Evolutionary conservation across 2,329 filamentous ascomycete genomes (phyloP).

Genomic region (Xylariales sp.): DNA sequence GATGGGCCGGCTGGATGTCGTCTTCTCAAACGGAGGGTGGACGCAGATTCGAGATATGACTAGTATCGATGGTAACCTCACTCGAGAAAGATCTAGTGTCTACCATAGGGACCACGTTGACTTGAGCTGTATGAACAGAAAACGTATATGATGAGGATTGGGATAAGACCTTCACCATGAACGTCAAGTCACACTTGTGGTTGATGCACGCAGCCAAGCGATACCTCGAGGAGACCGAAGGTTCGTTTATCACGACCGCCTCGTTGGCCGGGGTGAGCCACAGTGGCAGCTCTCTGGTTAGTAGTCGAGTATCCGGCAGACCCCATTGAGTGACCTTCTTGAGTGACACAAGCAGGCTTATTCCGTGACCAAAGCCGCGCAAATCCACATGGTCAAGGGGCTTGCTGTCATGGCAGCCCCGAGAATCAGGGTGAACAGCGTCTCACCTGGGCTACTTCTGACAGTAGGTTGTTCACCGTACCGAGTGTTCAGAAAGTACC

Average conservation of each 20-base stretch:
- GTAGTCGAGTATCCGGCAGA: slow-evolving; percentile 12
- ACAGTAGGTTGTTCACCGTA: slow-evolving; percentile 39
- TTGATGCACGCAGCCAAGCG: slow-evolving; percentile 51
- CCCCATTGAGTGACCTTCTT: too few species aligned
- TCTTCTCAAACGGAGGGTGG: slow-evolving; percentile 70
- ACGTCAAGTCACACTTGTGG: slow-evolving; percentile 59
- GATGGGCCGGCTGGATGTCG: slow-evolving; percentile 69
- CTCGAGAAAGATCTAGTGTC: too few species aligned
- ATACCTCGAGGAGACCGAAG: slow-evolving; percentile 51
- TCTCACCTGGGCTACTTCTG: slow-evolving; percentile 49
- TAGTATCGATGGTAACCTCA: slow-evolving; percentile 9
- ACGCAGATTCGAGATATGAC: slow-evolving; percentile 31
- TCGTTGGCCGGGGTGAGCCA: slow-evolving; percentile 60
- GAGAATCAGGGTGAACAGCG: slow-evolving; percentile 53
- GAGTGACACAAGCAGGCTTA: too few species aligned
- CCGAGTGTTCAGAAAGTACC: too few species aligned
- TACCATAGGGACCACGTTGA: too few species aligned
- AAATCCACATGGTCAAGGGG: slow-evolving; percentile 53
- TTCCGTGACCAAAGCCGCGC: slow-evolving; percentile 71
- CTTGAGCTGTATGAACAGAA: too few species aligned
- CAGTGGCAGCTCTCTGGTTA: slow-evolving; percentile 55
- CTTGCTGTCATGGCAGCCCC: slow-evolving; percentile 50
- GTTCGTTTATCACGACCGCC: slow-evolving; percentile 60
- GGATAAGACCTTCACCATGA: slow-evolving; percentile 56
- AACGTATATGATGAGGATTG: slow-evolving; percentile 54